Evolutionary conservation across 2,329 filamentous ascomycete genomes (phyloP), one percentile per base, ranked within the genome.

Genomic region (Pseudocercospora vitis): DNA sequence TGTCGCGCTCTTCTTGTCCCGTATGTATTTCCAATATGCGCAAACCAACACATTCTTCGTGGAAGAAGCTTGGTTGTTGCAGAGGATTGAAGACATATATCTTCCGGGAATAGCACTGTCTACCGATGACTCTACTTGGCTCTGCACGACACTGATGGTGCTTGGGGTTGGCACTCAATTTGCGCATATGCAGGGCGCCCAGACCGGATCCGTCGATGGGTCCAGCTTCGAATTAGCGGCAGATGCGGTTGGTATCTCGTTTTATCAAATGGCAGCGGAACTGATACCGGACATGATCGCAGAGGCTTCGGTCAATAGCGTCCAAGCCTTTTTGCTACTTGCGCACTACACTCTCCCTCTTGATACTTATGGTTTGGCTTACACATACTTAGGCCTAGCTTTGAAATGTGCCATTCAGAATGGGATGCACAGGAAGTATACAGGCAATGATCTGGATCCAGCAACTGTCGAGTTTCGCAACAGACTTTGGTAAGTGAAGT

Each of bases 351-450:
- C 79, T 2, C 69, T 83, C 3, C 80, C 81, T 0, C 69, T 82
- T 0, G 80, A 83, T 61, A 77, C 80, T 0, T 79, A 78, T 1
- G 81, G 80, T 0, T 66, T 83, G 16, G 78, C 77, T 2, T 83
- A 82, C 58, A 80, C 78, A 2, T 83, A 83, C 58, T 73, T 82
- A 45, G 79, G 78, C 3, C 65, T 83, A 9, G 78, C 79, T 1
- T 68, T 82, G 35, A 82, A 81, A 55, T 70, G 83, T 60, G 81
- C 79, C 1, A 80, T 83, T 12, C 80, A 82, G 57, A 83, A 83
- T 61, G 81, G 81, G 12, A 81, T 83, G 80, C 81, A 83, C 59
- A 71, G 81, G 39, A 76, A 55, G 28, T 55, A 58, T 21, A 42
- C 21, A 18, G 55, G 55, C 5, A 72, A 76, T 46, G 75, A 72